Conservation (phyloP, 768 basidiomycete species). For the Mycena venus region DNA sequence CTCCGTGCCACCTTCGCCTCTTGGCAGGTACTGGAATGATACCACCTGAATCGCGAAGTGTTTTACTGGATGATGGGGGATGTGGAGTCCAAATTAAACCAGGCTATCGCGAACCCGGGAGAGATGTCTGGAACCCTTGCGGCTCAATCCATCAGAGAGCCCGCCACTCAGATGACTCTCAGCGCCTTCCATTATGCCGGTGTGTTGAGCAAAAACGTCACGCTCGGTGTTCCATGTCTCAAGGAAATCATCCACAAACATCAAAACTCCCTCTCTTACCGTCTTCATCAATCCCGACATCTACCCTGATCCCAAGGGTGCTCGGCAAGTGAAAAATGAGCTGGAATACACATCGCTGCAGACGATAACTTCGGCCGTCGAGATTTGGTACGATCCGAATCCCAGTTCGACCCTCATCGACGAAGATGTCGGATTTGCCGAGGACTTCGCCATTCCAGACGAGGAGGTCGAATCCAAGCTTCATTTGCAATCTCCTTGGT, state of each 20-base stretch:
- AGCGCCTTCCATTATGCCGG: constrained; percentile 99
- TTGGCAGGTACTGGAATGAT: constrained; percentile 88
- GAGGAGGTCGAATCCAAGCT: too few species aligned
- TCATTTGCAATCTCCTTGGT: constrained; percentile 95
- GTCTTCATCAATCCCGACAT: constrained; percentile 88
- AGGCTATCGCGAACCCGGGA: constrained; percentile 90
- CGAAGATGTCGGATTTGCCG: constrained; percentile 95
- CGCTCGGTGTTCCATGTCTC: too few species aligned
- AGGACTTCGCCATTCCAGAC: constrained; percentile 99
- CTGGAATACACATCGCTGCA: constrained; percentile 94
- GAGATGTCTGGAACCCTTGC: constrained; percentile 99
- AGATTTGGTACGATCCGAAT: too few species aligned
- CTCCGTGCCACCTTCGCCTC: constrained; percentile 90
- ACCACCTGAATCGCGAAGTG: constrained; percentile 91
- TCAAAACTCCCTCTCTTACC: constrained; percentile 97
- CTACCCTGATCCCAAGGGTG: constrained; percentile 68
- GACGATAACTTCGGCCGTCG: too few species aligned
- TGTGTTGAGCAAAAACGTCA: constrained; percentile 99
- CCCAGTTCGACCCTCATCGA: constrained; percentile 94
- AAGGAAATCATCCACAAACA: constrained; percentile 99
- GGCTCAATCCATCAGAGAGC: constrained; percentile 99
- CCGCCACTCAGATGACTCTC: constrained; percentile 99
- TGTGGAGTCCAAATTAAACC: constrained; percentile 96
- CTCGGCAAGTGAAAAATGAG: constrained; percentile 93
- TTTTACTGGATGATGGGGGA: constrained; percentile 99